Conservation (phyloP, 1,284 basidiomycete genomes). For the Ceratobasidium sp. region DNA sequence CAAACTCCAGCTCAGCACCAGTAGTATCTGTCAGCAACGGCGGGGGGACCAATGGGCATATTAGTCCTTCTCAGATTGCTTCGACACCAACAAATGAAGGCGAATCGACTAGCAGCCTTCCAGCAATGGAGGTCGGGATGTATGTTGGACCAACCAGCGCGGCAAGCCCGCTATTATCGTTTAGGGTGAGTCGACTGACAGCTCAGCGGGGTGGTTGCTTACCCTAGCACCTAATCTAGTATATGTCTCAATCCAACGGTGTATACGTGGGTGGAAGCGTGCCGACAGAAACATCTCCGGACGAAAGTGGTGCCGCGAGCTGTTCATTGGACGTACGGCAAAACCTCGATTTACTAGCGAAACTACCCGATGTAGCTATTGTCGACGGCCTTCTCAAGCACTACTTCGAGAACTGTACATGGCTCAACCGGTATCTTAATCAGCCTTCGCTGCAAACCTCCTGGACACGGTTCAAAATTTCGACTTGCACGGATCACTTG, state of each 20-base stretch:
- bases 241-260: slow-evolving; percentile 42
- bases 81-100: slow-evolving; percentile 34
- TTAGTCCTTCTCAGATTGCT: slow-evolving; percentile 31
- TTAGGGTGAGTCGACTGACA: slow-evolving; percentile 31
- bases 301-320: slow-evolving; percentile 69
- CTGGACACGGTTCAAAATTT: slow-evolving; percentile 77
- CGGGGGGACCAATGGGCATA: slow-evolving; percentile 23
- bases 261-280: slow-evolving; percentile 41
- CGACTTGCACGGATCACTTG: slow-evolving; percentile 67
- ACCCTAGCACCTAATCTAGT: slow-evolving; percentile 1
- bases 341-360: slow-evolving; percentile 74
- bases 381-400: slow-evolving; percentile 78
- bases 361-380: slow-evolving; percentile 71
- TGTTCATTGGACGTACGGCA: slow-evolving; percentile 63
- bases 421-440: slow-evolving; percentile 83
- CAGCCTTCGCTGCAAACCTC: slow-evolving; percentile 68
- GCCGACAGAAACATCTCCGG: slow-evolving; percentile 55
- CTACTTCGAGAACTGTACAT: slow-evolving; percentile 86
- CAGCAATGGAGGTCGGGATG: slow-evolving; percentile 40
- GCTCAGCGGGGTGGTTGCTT: neutral
- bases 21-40: neutral
- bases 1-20: neutral
- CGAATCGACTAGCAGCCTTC: slow-evolving; percentile 17
- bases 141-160: slow-evolving; percentile 41
- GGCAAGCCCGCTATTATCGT: slow-evolving; percentile 38